Conservation (phyloP, 169 alveolate genomes). For the Hammondia hammondi region DNA sequence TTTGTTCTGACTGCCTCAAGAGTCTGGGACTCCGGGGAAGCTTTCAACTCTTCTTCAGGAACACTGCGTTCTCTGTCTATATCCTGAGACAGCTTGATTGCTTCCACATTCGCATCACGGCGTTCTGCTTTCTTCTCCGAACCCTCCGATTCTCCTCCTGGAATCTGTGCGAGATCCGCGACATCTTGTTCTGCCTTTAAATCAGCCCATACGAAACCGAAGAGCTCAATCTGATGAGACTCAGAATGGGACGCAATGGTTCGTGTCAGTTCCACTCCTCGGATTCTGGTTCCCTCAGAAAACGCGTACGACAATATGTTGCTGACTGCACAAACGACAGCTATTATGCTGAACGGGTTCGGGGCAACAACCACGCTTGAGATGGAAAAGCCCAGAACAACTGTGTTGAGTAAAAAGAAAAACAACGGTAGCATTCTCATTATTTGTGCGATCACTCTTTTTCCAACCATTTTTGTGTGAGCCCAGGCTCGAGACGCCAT, state of each 20-base stretch:
- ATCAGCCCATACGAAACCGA: constrained; percentile 18
- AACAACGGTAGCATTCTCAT: constrained; percentile 8
- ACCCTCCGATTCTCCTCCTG: not conserved
- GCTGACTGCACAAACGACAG: not conserved
- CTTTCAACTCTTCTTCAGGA: not conserved
- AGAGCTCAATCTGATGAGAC: constrained; percentile 4
- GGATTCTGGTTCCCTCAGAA: not conserved
- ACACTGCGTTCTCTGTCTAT: not conserved
- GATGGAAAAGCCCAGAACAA: not conserved
- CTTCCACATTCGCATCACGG: not conserved
- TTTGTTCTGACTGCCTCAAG: not conserved
- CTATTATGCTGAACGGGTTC: not conserved
- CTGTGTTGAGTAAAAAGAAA: not conserved
- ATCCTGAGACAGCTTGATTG: constrained; percentile 9
- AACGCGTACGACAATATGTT: not conserved
- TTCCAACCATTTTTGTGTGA: not conserved
- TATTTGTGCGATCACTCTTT: not conserved
- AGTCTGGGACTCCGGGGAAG: not conserved
- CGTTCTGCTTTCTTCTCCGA: not conserved
- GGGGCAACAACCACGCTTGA: constrained; percentile 8
- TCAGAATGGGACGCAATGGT: not conserved
- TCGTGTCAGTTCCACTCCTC: not conserved
- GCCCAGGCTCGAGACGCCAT: constrained; percentile 6
- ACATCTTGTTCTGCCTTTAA: not conserved
- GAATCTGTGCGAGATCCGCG: not conserved